Conservation (phyloP, 1,139 yeast species). For the Pichia sp. region DNA sequence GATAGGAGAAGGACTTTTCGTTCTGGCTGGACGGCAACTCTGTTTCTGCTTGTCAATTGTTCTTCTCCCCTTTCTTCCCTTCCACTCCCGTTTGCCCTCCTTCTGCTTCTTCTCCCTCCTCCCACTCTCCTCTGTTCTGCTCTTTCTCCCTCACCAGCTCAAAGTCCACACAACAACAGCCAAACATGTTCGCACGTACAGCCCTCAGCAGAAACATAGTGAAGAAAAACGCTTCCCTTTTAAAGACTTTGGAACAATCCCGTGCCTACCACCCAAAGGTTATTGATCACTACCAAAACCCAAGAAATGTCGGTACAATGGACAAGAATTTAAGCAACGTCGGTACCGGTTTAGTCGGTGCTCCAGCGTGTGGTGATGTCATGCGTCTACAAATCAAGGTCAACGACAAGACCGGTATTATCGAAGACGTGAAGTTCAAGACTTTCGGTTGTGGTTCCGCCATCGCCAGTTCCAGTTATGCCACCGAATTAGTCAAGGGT, state of each 20-base stretch:
- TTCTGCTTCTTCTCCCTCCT: no score
- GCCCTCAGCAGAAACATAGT: not conserved
- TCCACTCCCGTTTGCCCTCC: no score
- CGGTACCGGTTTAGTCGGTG: conserved; percentile 98
- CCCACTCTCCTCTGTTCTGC: no score
- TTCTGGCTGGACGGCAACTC: no score
- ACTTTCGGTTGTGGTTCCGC: conserved; percentile 99
- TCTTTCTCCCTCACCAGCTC: no score
- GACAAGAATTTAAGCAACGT: conserved; percentile 75
- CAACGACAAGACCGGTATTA: conserved; percentile 83
- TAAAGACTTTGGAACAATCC: not conserved
- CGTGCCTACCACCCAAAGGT: conserved; percentile 64
- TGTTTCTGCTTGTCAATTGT: no score
- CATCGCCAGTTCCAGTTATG: conserved; percentile 92
- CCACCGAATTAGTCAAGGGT: conserved; percentile 94
- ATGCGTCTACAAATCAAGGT: conserved; percentile 97
- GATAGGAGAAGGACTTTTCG: no score
- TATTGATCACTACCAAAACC: conserved; percentile 94
- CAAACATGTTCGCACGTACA: conserved; percentile 2
- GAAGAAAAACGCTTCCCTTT: not conserved
- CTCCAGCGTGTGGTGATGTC: conserved; percentile 99
- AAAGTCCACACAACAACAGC: no score
- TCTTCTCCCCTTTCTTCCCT: conserved; percentile 4
- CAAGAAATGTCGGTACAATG: conserved; percentile 93
- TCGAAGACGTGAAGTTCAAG: conserved; percentile 94